These are phyloP conservation scores for Ballota nigra DNA, from an alignment of 257 asterid genomes.

Conservation along the genomic window DNA sequence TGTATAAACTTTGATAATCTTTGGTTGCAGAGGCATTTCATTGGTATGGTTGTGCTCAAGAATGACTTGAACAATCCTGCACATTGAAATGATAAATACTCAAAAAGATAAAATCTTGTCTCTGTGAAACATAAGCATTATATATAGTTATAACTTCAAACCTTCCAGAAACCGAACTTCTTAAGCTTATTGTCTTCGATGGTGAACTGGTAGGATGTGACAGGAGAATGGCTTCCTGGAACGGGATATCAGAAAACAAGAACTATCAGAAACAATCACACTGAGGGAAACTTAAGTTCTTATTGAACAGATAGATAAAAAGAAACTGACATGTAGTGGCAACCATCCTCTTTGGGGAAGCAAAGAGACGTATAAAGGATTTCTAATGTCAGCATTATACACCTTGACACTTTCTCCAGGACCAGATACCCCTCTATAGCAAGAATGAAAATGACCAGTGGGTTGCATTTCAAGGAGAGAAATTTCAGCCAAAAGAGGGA, in stretches of 20 bases:
- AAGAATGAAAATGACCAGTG: slow-evolving; percentile 72
- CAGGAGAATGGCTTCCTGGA: slow-evolving; percentile 79
- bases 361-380: slow-evolving; percentile 75
- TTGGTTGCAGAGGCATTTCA: slow-evolving; percentile 65
- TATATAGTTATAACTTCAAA: slow-evolving; percentile 28
- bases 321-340: slow-evolving; percentile 65
- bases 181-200: slow-evolving; percentile 67
- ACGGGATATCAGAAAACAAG: slow-evolving; percentile 24
- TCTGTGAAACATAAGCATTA: slow-evolving; percentile 9
- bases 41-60: slow-evolving; percentile 64
- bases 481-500: slow-evolving; percentile 85
- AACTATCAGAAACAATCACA: slow-evolving; percentile 18
- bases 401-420: slow-evolving; percentile 82
- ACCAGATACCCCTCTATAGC: slow-evolving; percentile 70
- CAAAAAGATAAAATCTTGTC: slow-evolving; percentile 7
- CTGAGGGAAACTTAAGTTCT: not conserved
- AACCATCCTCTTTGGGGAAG: slow-evolving; percentile 98
- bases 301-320: not conserved
- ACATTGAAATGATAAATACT: slow-evolving; percentile 16
- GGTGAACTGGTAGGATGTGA: slow-evolving; percentile 74
- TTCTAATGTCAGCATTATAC: slow-evolving; percentile 76
- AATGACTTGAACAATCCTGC: slow-evolving; percentile 89
- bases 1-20: slow-evolving; percentile 64
- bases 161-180: slow-evolving; percentile 99
- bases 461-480: slow-evolving; percentile 91